Evolutionary conservation across 2,329 filamentous ascomycete genomes (phyloP).

Genomic region (Cladosporium halotolerans): DNA sequence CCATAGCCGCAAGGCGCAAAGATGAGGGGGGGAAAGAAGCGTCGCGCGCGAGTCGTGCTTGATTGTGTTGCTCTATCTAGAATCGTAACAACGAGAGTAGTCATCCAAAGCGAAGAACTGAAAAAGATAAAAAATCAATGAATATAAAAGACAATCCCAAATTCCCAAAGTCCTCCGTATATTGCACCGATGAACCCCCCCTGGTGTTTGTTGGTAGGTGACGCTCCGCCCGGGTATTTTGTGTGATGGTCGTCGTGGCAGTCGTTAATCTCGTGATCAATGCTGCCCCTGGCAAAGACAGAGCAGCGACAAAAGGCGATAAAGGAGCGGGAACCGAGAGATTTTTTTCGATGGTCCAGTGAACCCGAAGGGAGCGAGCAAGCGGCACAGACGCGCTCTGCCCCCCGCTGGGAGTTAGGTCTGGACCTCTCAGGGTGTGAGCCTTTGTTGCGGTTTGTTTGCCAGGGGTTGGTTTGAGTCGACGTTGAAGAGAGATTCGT

Average conservation of each 20-base stretch:
- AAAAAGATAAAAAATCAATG: background rate
- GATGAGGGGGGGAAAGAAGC: too few relatives aligned
- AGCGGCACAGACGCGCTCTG: conserved; percentile 12
- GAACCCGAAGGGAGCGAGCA: background rate
- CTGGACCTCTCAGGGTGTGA: background rate
- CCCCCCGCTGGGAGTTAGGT: background rate
- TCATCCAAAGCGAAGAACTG: background rate
- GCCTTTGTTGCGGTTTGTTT: background rate
- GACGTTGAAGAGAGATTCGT: conserved; percentile 2
- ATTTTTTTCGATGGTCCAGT: too few relatives aligned
- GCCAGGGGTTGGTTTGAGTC: background rate
- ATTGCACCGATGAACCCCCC: background rate
- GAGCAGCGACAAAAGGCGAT: background rate
- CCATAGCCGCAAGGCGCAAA: too few relatives aligned
- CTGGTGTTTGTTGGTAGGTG: background rate
- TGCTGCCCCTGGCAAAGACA: background rate
- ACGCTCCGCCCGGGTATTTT: background rate
- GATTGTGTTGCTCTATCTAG: background rate
- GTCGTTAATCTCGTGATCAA: conserved; percentile 3
- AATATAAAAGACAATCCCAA: background rate
- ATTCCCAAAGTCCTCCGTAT: background rate
- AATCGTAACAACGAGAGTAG: background rate
- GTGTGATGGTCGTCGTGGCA: conserved; percentile 1
- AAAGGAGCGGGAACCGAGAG: background rate
- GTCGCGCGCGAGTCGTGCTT: too few relatives aligned